These are phyloP conservation scores for Salvia hispanica DNA, from an alignment of 257 asterid species.

Conservation along the genomic window DNA sequence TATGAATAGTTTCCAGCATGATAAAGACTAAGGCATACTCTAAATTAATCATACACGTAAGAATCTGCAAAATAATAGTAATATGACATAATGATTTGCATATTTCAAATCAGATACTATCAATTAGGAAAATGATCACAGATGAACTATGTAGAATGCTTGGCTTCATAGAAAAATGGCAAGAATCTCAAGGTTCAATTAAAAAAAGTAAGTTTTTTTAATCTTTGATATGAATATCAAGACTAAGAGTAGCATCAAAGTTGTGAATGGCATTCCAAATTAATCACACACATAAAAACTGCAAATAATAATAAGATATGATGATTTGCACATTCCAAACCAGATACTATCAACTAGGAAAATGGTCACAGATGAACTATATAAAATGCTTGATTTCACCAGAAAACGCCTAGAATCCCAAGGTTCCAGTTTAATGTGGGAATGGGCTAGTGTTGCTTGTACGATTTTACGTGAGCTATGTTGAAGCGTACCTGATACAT, in stretches of 20 bases:
- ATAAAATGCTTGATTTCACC: not conserved
- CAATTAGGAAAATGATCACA: conserved; percentile 15
- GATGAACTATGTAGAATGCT: not conserved
- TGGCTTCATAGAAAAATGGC: not conserved
- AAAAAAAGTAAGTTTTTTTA: too few relatives aligned
- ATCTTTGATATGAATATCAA: too few relatives aligned
- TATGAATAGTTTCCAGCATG: too few relatives aligned
- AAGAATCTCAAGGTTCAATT: not conserved
- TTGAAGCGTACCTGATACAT: too few relatives aligned
- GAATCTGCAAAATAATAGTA: not conserved
- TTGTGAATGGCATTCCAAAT: not conserved
- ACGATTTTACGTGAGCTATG: too few relatives aligned
- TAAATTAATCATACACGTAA: not conserved
- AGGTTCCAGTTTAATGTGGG: not conserved
- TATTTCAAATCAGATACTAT: conserved; percentile 19
- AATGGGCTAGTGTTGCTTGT: not conserved
- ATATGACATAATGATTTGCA: not conserved
- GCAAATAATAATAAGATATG: conserved; percentile 14
- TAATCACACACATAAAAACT: too few relatives aligned
- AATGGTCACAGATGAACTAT: not conserved
- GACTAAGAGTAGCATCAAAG: not conserved
- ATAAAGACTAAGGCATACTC: not conserved
- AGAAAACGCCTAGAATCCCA: not conserved
- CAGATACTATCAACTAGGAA: conserved; percentile 20
- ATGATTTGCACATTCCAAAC: conserved; percentile 7